Evolutionary conservation across 208 protist genomes (phyloP), one percentile per base, ranked within the genome.

Genomic region (Leishmania martiniquensis): DNA sequence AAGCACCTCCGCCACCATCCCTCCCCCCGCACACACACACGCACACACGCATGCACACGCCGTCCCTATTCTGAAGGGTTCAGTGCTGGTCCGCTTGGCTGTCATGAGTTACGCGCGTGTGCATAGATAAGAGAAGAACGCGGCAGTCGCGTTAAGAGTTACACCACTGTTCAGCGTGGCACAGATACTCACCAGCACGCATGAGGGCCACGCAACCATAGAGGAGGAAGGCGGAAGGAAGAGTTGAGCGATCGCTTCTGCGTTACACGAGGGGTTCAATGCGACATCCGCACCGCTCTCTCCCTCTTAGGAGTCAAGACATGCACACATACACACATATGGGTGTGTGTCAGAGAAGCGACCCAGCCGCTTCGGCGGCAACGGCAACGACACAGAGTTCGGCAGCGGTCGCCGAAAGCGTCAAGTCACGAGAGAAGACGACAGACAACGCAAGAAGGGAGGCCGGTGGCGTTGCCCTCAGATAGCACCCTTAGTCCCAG

Each of bases 211-310:
- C 32, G 59, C 55, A 66, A 32, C 22, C 32, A 22, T 22, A 4
- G 59, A 45, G 13, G 42, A 37, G 22, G 15, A 37, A 60, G 29
- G 22, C 2, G 12, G 47, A 60, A 47, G 22, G 47, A 22, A 29
- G n/a, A n/a, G n/a, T n/a, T n/a, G n/a, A n/a, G n/a, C n/a, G 44
- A 17, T 59, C 29, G 25, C 25, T 32, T 34, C 65, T 17, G 42
- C 42, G 25, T 49, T 49, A 55, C 39, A 68, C 63, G 67, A 75
- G 29, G 29, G 15, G 49, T 72, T 59, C 39, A 72, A 57, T 25
- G 17, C 12, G 20, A n/a, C 68, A 17, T 15, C 25, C 22, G n/a
- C 47, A 25, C 42, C 44, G 10, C 32, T 69, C 2, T n/a, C 25
- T 32, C 42, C 6, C 32, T 25, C 66, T 39, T 44, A 32, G 25